Evolutionary conservation across 192 early-diverging fungal species (phyloP).

Genomic region (Coemansia sp.): DNA sequence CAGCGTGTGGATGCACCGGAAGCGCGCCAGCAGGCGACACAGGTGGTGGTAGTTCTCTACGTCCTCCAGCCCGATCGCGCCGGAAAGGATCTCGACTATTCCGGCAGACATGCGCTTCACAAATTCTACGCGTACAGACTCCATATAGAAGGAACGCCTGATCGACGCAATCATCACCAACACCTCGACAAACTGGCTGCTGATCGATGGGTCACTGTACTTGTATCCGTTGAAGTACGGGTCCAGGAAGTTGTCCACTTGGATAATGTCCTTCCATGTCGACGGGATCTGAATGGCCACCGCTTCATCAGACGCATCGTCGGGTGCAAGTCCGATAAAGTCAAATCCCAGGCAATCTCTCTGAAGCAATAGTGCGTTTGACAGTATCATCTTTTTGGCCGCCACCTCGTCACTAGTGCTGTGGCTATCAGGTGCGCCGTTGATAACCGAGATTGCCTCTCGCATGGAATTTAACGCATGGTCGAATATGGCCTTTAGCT

Average conservation of each 20-base stretch:
- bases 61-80: slow-evolving; percentile 64
- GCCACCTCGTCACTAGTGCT: slow-evolving; percentile 30
- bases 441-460: slow-evolving; percentile 6
- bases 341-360: slow-evolving; percentile 75
- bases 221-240: slow-evolving; percentile 69
- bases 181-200: slow-evolving; percentile 73
- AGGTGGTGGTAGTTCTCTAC: slow-evolving; percentile 84
- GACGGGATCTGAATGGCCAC: slow-evolving; percentile 72
- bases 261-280: slow-evolving; percentile 74
- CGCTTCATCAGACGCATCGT: slow-evolving; percentile 77
- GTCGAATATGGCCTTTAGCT: slow-evolving; percentile 62
- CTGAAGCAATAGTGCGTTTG: slow-evolving; percentile 61
- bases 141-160: slow-evolving; percentile 83
- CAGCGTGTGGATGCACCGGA: slow-evolving; percentile 79
- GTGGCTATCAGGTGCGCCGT: neutral
- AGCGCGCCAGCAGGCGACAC: slow-evolving; percentile 76
- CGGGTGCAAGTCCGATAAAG: slow-evolving; percentile 75
- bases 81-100: slow-evolving; percentile 64
- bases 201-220: slow-evolving; percentile 58
- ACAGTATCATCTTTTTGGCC: slow-evolving; percentile 39
- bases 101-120: slow-evolving; percentile 70
- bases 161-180: slow-evolving; percentile 76
- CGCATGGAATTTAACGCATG: slow-evolving; percentile 41
- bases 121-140: slow-evolving; percentile 66
- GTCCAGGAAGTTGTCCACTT: slow-evolving; percentile 68